A percentile compares a stretch with the other conserved stretches of the same genome.
These are phyloP conservation scores for Myriosclerotinia duriaeana DNA, from an alignment of 2,329 filamentous ascomycete species.

Conservation along the genomic window DNA sequence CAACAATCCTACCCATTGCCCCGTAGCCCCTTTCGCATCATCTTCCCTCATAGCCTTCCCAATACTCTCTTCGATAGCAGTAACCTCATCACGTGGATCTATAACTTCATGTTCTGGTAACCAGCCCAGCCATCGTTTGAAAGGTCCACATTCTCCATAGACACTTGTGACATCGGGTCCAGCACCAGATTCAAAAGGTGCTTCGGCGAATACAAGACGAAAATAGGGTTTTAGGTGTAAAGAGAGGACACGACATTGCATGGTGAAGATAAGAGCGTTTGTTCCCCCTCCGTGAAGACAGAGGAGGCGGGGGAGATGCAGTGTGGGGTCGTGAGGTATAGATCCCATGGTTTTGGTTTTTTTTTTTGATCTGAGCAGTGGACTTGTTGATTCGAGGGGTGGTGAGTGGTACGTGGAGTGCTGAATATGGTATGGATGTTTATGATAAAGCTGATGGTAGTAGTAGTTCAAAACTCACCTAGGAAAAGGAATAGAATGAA, in stretches of 20 bases:
- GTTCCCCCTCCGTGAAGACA: conserved; percentile 80
- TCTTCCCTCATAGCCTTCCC: conserved; percentile 53
- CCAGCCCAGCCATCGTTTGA: conserved; percentile 64
- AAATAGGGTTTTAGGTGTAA: conserved; percentile 46
- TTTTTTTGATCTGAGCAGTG: background rate
- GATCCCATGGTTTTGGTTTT: background rate
- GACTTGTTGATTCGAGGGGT: background rate
- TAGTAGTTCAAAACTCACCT: too few species aligned
- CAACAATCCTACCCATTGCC: conserved; percentile 60
- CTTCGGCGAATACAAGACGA: conserved; percentile 71
- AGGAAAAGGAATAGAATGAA: too few species aligned
- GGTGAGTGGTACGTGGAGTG: background rate
- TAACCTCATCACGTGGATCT: conserved; percentile 47
- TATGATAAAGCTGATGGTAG: background rate
- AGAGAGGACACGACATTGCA: conserved; percentile 58
- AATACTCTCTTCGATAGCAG: conserved; percentile 45
- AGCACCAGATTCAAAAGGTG: conserved; percentile 60
- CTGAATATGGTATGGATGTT: background rate
- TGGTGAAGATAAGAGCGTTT: conserved; percentile 66
- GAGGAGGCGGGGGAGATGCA: conserved; percentile 61
- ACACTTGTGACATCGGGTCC: conserved; percentile 63
- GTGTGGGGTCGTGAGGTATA: conserved; percentile 20
- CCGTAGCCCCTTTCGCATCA: conserved; percentile 47
- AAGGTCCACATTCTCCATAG: conserved; percentile 66
- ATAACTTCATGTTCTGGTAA: conserved; percentile 52